phyloP scores from a whole-genome alignment of 2,329 filamentous ascomycete species.

The Sclerotinia sclerotiorum region DNA sequence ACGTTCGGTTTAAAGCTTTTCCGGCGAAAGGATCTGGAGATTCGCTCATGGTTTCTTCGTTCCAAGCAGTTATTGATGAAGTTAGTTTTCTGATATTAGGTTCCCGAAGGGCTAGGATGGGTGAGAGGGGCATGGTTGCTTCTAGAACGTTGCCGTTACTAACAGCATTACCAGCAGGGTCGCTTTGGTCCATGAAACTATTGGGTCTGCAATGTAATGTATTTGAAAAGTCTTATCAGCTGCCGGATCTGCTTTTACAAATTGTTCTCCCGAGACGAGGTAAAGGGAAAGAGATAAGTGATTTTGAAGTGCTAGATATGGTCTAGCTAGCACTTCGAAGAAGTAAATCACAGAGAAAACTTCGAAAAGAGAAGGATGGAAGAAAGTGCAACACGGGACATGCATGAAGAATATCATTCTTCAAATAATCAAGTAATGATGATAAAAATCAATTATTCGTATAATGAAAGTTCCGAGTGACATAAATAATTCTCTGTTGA shows the following conservation, averaged over 20 bases:
- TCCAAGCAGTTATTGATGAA: background rate
- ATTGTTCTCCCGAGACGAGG: background rate
- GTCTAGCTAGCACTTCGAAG: no score
- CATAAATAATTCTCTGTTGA: background rate
- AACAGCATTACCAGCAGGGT: background rate
- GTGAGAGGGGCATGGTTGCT: background rate
- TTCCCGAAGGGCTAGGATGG: no score
- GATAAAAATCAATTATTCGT: no score
- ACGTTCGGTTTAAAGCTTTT: background rate
- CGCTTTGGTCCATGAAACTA: background rate
- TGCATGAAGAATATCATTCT: background rate
- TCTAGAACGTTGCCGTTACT: background rate
- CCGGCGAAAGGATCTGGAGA: background rate
- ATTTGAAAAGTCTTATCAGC: background rate
- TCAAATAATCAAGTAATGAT: no score
- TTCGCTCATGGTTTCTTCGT: background rate
- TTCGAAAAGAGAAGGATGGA: background rate
- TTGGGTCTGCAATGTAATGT: no score
- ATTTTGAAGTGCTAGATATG: no score
- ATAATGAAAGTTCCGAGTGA: background rate
- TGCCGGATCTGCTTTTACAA: background rate
- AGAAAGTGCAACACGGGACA: background rate
- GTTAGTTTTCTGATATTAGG: background rate
- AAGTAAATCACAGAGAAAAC: background rate
- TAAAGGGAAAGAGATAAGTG: background rate